Evolutionary conservation across 345 rosid species (phyloP).

Genomic region (Limnanthes douglasii): DNA sequence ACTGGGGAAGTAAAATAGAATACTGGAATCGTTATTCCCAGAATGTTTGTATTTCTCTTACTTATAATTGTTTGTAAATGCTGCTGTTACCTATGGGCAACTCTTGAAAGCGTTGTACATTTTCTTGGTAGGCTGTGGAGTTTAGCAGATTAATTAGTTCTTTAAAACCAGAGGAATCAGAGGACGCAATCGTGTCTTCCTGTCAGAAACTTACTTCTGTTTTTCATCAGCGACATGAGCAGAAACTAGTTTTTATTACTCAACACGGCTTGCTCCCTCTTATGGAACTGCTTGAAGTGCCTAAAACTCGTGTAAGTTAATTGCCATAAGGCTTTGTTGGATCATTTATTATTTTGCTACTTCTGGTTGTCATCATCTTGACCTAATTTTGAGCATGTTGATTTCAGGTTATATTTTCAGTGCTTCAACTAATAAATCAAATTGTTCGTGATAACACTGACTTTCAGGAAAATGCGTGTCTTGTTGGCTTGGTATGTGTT

Average conservation of each 20-base stretch:
- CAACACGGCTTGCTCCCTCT: constrained; percentile 93
- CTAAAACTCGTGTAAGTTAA: constrained; percentile 58
- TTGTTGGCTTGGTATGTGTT: constrained; percentile 65
- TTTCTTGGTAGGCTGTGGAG: constrained; percentile 71
- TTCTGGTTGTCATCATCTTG: constrained; percentile 1
- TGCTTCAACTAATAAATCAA: constrained; percentile 84
- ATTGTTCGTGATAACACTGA: constrained; percentile 71
- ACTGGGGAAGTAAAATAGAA: neutral
- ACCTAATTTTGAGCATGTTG: constrained; percentile 1
- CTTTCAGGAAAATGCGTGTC: constrained; percentile 97
- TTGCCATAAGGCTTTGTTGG: constrained; percentile 5
- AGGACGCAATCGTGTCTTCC: constrained; percentile 79
- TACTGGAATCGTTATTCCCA: neutral
- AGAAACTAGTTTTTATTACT: constrained; percentile 66
- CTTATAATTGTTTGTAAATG: neutral
- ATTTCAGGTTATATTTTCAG: constrained; percentile 72
- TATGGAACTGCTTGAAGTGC: constrained; percentile 79
- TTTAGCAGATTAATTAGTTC: constrained; percentile 73
- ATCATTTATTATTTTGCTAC: constrained; percentile 1
- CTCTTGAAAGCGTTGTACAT: constrained; percentile 9
- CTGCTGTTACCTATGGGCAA: constrained; percentile 4
- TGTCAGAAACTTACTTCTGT: constrained; percentile 67
- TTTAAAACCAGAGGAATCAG: constrained; percentile 71
- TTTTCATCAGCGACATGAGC: constrained; percentile 87
- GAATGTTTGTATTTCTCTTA: neutral